Conservation (phyloP, 805 yeast species). For the Brettanomyces anomalus region DNA sequence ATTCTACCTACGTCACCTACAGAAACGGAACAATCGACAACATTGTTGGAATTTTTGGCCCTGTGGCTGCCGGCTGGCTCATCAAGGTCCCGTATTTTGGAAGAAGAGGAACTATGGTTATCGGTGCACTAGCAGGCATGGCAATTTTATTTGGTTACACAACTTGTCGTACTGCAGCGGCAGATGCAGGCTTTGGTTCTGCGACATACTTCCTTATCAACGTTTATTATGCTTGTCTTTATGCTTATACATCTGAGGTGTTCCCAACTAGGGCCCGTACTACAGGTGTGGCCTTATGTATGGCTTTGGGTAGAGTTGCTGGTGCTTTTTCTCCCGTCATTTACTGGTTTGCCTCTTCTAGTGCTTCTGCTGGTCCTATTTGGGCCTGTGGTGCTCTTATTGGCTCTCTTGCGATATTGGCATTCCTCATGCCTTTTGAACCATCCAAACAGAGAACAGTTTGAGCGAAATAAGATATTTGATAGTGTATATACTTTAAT, state of each 20-base stretch:
- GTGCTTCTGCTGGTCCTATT: slow-evolving; percentile 48
- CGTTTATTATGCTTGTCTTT: slow-evolving; percentile 49
- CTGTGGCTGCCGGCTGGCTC: slow-evolving; percentile 39
- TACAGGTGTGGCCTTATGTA: slow-evolving; percentile 52
- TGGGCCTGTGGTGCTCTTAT: slow-evolving; percentile 53
- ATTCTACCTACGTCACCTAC: slow-evolving; percentile 30
- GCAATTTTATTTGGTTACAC: slow-evolving; percentile 56
- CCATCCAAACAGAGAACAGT: slow-evolving; percentile 33
- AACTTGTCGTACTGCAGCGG: slow-evolving; percentile 44
- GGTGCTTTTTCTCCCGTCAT: slow-evolving; percentile 54
- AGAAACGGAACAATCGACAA: slow-evolving; percentile 41
- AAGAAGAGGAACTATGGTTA: slow-evolving; percentile 46
- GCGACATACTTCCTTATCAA: slow-evolving; percentile 40
- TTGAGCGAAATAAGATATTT: slow-evolving; percentile 5
- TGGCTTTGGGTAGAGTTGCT: slow-evolving; percentile 41
- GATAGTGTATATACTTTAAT: too few species aligned
- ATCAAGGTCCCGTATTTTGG: slow-evolving; percentile 32
- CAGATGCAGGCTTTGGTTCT: slow-evolving; percentile 41
- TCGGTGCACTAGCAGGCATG: slow-evolving; percentile 46
- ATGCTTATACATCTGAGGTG: slow-evolving; percentile 61
- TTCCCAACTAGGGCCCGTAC: slow-evolving; percentile 45
- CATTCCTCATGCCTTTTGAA: slow-evolving; percentile 41
- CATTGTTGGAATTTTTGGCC: slow-evolving; percentile 42
- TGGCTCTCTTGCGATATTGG: slow-evolving; percentile 36
- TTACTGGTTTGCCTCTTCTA: slow-evolving; percentile 37